Conservation (phyloP, 2,329 filamentous ascomycete species). For the Aspergillus awamori region DNA sequence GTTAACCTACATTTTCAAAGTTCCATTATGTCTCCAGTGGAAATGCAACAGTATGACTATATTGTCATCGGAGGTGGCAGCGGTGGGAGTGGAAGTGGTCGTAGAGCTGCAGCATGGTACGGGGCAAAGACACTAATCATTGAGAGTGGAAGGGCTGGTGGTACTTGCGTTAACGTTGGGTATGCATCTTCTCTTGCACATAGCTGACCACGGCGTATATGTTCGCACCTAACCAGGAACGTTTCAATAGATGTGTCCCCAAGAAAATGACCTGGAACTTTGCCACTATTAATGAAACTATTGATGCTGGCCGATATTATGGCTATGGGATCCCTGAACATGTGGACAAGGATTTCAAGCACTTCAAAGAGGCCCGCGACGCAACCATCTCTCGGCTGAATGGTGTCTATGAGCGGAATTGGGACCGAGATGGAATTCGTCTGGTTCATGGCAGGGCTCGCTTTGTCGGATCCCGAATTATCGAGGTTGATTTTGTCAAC, state of each 20-base stretch:
- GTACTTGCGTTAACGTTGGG: conserved; percentile 59
- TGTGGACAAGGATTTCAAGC: conserved; percentile 47
- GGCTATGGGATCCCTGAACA: conserved; percentile 51
- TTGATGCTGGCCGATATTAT: conserved; percentile 51
- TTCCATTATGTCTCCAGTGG: conserved; percentile 54
- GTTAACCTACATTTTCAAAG: too few relatives aligned
- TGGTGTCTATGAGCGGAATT: conserved; percentile 54
- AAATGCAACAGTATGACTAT: conserved; percentile 55
- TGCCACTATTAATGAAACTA: conserved; percentile 51
- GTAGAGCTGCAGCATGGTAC: conserved; percentile 57
- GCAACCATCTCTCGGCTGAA: conserved; percentile 50
- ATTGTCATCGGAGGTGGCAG: conserved; percentile 59
- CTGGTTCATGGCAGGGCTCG: conserved; percentile 52
- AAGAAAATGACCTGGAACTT: conserved; percentile 60
- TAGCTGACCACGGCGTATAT: too few relatives aligned
- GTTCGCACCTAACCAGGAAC: neutral
- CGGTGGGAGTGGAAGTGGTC: conserved; percentile 54
- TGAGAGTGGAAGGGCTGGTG: conserved; percentile 52
- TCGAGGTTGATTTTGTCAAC: conserved; percentile 49
- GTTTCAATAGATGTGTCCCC: conserved; percentile 49
- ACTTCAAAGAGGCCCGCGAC: conserved; percentile 54
- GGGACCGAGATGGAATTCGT: conserved; percentile 54
- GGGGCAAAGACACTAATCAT: conserved; percentile 56
- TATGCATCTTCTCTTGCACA: conserved; percentile 30
- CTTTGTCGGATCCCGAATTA: conserved; percentile 48